A percentile compares a stretch with the other conserved stretches of the same genome.
Evolutionary conservation across 2,329 filamentous ascomycete species (phyloP).

Genomic region (Colletotrichum viniferum): DNA sequence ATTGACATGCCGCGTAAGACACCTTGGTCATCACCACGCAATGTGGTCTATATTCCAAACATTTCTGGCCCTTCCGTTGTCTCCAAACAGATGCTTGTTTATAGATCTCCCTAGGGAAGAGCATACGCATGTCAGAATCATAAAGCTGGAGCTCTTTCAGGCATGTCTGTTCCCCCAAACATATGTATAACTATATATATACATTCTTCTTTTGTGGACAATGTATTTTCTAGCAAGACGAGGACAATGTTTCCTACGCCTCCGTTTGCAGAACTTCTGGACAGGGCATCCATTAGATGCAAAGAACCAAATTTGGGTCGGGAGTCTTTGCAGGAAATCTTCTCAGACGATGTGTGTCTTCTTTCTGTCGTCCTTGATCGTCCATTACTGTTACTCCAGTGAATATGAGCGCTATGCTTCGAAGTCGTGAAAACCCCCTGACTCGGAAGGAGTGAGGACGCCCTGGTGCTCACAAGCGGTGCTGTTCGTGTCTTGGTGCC

Average conservation of each 20-base stretch:
- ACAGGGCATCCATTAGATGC: rapidly evolving
- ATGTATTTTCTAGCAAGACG: too few relatives aligned
- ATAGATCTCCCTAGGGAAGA: background rate
- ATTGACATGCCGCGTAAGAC: too few relatives aligned
- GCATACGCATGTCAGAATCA: background rate
- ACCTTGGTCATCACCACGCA: too few relatives aligned
- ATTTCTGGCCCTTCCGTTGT: too few relatives aligned
- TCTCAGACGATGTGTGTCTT: background rate
- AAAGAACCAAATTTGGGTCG: rapidly evolving
- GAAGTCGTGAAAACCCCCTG: too few relatives aligned
- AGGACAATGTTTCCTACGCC: too few relatives aligned
- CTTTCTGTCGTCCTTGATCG: background rate
- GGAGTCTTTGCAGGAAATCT: background rate
- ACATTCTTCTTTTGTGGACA: background rate
- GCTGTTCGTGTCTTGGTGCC: too few relatives aligned
- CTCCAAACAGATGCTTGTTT: background rate
- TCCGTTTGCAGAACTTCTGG: too few relatives aligned
- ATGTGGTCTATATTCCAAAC: too few relatives aligned
- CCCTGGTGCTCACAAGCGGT: too few relatives aligned
- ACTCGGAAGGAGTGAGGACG: too few relatives aligned
- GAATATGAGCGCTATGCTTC: too few relatives aligned
- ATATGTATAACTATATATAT: background rate
- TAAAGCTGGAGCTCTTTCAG: background rate
- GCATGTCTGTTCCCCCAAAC: rapidly evolving
- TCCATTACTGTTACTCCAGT: rapidly evolving